phyloP scores from a whole-genome alignment of 257 asterid genomes.

The Solanum virginianum region DNA sequence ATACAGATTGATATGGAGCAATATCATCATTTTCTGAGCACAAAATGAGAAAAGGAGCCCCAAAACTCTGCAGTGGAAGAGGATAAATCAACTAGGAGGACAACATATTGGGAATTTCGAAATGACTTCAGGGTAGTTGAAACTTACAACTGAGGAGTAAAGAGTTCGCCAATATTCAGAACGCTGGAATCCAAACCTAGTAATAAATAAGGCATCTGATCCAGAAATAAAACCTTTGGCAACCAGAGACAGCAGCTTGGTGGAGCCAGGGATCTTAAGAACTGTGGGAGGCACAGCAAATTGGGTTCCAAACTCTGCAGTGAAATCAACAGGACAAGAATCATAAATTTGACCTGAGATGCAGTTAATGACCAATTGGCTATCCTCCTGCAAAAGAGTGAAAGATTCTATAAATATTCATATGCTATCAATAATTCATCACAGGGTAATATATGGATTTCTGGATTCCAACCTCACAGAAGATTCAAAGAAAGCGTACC shows the following conservation, averaged over 20 bases:
- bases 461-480: not conserved
- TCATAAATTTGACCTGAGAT: constrained; percentile 83
- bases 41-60: constrained; percentile 63
- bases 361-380: constrained; percentile 55
- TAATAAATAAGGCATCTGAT: constrained; percentile 80
- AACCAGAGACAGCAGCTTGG: constrained; percentile 50
- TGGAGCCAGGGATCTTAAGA: constrained; percentile 68
- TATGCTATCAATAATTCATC: not conserved
- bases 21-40: constrained; percentile 60
- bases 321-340: constrained; percentile 78
- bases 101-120: not conserved
- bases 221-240: constrained; percentile 68
- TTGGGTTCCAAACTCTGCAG: constrained; percentile 62
- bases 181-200: constrained; percentile 68
- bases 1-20: constrained; percentile 39
- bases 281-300: constrained; percentile 51
- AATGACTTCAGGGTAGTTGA: not conserved
- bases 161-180: constrained; percentile 76
- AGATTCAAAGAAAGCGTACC: constrained; percentile 28
- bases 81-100: not conserved
- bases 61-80: constrained; percentile 39
- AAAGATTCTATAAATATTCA: not conserved
- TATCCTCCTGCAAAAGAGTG: constrained; percentile 57
- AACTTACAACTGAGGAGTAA: constrained; percentile 71
- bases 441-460: not conserved